Base-by-base conservation (phyloP, 495 filamentous ascomycete genomes). In the Penicillium canariense region DNA sequence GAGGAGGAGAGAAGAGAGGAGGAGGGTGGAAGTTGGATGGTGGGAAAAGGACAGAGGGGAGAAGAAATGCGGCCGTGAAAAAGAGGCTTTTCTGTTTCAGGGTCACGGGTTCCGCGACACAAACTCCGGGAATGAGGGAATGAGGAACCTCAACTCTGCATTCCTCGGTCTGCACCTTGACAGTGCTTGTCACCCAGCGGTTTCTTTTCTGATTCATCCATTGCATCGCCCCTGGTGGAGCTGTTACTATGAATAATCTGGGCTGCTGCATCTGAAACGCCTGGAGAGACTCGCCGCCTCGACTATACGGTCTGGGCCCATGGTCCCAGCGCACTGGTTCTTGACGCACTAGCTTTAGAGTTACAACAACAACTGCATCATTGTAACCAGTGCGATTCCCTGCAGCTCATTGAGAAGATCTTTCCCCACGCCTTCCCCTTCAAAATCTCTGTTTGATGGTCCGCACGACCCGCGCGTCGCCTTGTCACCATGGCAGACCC, bases 1-100 rank as follows among this genome's bases (percentile, higher is more conserved):
- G 56, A 57, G 28, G 40, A 56, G 43, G 50, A 51, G 52, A 52
- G 27, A 54, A 48, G 28, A 50, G 45, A 25, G 54, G 55, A 42
- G 40, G 46, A 51, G 36, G 10, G 18, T 4, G 53, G 51, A 50
- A 38, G 32, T 39, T 51, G 58, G 54, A 48, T 34, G 54, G 57
- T 51, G 54, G 62, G 36, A 56, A 52, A 51, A 48, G 50, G 54
- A 31, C 40, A 50, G 30, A 43, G 28, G 46, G 48, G 47, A 35
- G 50, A 59, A 31, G 42, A 52, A 55, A 43, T 55, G 50, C 56
- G 59, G 55, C 59, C 54, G 56, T 43, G 26, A 38, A 61, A 58
- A 61, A 58, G 48, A 60, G 61, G 55, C 51, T 54, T 53, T 62
- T 63, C 50, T 48, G 53, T 57, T 60, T 61, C 59, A 57, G 45